phyloP scores from a whole-genome alignment of 768 basidiomycete genomes.

The Boletus barrowsii region DNA sequence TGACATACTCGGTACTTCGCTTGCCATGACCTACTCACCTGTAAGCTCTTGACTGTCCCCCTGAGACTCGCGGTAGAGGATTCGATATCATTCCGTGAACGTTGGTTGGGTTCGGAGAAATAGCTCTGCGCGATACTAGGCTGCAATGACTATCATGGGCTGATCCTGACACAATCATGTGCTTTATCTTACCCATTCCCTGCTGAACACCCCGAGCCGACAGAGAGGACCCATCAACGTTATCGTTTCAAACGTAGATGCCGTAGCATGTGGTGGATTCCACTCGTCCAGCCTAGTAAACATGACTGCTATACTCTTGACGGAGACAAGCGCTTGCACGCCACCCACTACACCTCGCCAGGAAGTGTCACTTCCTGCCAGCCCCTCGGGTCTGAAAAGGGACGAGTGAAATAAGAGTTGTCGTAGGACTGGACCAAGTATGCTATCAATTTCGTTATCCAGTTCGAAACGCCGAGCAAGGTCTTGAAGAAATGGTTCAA shows the following conservation, averaged over 20 bases:
- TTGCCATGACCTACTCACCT: constrained; percentile 43
- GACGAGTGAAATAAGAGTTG: constrained; percentile 62
- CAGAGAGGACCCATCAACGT: constrained; percentile 84
- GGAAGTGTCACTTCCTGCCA: constrained; percentile 67
- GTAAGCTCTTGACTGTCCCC: constrained; percentile 80
- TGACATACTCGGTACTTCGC: not conserved
- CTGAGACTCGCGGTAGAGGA: constrained; percentile 82
- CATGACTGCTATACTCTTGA: constrained; percentile 83
- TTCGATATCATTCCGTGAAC: constrained; percentile 69
- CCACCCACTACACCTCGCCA: constrained; percentile 90
- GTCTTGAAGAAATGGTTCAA: constrained; percentile 81
- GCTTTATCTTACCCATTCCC: constrained; percentile 71
- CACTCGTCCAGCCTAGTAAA: constrained; percentile 73
- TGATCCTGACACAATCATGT: not conserved
- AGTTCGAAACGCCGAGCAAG: constrained; percentile 77
- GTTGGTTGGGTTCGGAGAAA: constrained; percentile 82
- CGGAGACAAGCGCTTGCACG: constrained; percentile 71
- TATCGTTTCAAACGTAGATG: constrained; percentile 56
- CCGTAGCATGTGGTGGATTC: constrained; percentile 60
- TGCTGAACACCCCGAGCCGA: constrained; percentile 80
- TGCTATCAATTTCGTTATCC: constrained; percentile 70
- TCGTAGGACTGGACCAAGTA: constrained; percentile 74
- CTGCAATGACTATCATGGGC: constrained; percentile 37
- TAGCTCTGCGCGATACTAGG: constrained; percentile 73
- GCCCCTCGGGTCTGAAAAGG: constrained; percentile 62